Evolutionary conservation across 2,329 filamentous ascomycete genomes (phyloP).

Genomic region (Pseudogymnoascus sp.): DNA sequence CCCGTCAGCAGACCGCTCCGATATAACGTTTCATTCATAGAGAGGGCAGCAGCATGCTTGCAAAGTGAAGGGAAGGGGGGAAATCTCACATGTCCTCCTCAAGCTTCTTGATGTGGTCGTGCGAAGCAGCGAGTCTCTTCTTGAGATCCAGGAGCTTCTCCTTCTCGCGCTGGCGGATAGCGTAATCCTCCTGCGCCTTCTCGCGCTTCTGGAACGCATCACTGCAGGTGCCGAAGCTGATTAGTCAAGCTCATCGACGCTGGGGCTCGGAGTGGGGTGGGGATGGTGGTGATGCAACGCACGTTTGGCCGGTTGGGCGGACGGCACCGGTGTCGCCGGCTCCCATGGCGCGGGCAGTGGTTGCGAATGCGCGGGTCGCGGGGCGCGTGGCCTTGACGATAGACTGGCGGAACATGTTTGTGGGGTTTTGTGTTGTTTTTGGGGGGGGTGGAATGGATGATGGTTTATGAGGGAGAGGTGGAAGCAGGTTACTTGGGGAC

Average conservation of each 20-base stretch:
- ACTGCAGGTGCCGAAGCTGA: slow-evolving; percentile 37
- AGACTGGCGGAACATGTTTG: slow-evolving; percentile 57
- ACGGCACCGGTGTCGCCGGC: slow-evolving; percentile 49
- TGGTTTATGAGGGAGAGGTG: slow-evolving; percentile 13
- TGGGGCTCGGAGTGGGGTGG: not conserved
- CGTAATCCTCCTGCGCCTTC: slow-evolving; percentile 73
- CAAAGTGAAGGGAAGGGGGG: not conserved
- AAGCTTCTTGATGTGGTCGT: slow-evolving; percentile 74
- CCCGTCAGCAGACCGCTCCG: not conserved
- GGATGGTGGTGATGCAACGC: not conserved
- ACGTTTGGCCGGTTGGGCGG: slow-evolving; percentile 14
- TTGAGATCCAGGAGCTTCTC: slow-evolving; percentile 78
- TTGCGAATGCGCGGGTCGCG: slow-evolving; percentile 37
- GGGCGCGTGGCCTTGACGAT: slow-evolving; percentile 42
- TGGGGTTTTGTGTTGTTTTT: slow-evolving; percentile 9
- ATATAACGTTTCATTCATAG: not conserved
- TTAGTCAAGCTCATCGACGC: not conserved
- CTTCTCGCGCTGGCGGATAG: slow-evolving; percentile 79
- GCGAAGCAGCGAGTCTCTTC: slow-evolving; percentile 66
- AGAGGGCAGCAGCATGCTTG: not conserved
- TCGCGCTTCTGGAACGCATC: slow-evolving; percentile 92
- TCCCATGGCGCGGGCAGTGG: slow-evolving; percentile 40
- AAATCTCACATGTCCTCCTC: slow-evolving; percentile 72
- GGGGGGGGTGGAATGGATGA: slow-evolving; percentile 10
- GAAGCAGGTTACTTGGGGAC: slow-evolving; percentile 15